These are phyloP conservation scores for Diospyros kaki DNA, from an alignment of 148 eudicot genomes.

Conservation along the genomic window DNA sequence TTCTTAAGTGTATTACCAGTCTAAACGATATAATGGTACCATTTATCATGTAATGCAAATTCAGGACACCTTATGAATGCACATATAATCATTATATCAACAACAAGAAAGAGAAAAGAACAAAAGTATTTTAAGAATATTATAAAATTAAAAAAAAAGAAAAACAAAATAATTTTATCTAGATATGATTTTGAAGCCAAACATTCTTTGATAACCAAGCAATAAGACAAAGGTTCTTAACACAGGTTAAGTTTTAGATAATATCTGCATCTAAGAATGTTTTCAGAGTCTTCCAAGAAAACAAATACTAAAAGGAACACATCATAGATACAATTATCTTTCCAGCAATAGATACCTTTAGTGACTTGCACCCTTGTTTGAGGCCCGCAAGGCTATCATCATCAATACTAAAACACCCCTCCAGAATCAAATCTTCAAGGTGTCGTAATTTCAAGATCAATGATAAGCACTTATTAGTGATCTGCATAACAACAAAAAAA, in stretches of 20 bases:
- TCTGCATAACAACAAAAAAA: constrained; percentile 36
- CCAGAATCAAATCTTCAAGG: constrained; percentile 74
- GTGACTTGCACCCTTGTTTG: constrained; percentile 67
- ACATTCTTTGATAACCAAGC: too few relatives aligned
- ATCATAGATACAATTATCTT: neutral
- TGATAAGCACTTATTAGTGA: constrained; percentile 71
- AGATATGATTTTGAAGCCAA: too few relatives aligned
- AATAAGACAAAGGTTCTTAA: neutral
- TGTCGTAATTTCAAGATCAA: constrained; percentile 62
- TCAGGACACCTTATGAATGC: too few relatives aligned
- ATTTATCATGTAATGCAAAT: too few relatives aligned
- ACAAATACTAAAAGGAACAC: neutral
- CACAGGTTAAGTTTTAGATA: too few relatives aligned
- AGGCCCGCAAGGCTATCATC: constrained; percentile 63
- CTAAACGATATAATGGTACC: too few relatives aligned
- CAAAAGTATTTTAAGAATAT: too few relatives aligned
- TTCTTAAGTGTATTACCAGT: too few relatives aligned
- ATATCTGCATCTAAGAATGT: neutral
- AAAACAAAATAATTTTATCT: too few relatives aligned
- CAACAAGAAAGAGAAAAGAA: too few relatives aligned
- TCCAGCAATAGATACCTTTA: constrained; percentile 52
- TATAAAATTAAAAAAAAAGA: too few relatives aligned
- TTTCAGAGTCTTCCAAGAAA: neutral
- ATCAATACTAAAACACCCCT: constrained; percentile 88
- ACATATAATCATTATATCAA: too few relatives aligned